Evolutionary conservation across 257 asterid species (phyloP), one percentile per base, ranked within the genome.

Genomic region (Fraxinus excelsior): DNA sequence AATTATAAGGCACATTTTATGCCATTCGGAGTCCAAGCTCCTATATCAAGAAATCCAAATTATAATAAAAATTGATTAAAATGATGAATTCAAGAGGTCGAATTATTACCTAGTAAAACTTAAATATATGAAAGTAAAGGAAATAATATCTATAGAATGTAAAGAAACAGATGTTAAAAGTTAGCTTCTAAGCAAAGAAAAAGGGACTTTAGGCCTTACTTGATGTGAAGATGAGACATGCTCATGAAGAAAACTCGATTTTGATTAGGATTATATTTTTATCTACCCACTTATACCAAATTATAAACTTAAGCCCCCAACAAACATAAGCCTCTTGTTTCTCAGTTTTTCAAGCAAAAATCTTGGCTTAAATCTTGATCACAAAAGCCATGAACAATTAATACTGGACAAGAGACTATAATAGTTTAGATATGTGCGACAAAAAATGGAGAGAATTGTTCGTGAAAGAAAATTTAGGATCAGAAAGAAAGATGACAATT

Each of bases 201-300:
- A 44, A 14, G 4, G 26, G 65, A 40, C 34, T 44, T 14, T 67
- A 29, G 64, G 28, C 46, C 46, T 77, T 92, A 92, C 97, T 87
- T 90, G 89, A 92, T 87, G 77, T 93, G 98, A 71, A 93, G 98
- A 76, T 97, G 98, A n/a, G 98, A 93, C 97, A 75, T 93, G 97
- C 98, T 93, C 93, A 90, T 87, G 85, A 93, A 93, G 85, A 90
- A 93, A 19, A 91, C 91, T 80, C 82, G 83, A 11, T 94, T 93
- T 0, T 79, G 85, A 80, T 88, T 88, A 13, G 88, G 87, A 80
- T 79, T 10, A 93, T 75, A 44, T 91, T 87, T 38, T 77, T 70
- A 16, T 91, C 88, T 7, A 90, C 90, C 98, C 98, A 93, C 7
- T 82, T 76, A 2, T 93, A 80, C 98, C 98, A n/a, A n/a, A n/a